These are phyloP conservation scores for Coniochaeta prunicola DNA, from an alignment of 2,329 filamentous ascomycete genomes.

Conservation along the genomic window DNA sequence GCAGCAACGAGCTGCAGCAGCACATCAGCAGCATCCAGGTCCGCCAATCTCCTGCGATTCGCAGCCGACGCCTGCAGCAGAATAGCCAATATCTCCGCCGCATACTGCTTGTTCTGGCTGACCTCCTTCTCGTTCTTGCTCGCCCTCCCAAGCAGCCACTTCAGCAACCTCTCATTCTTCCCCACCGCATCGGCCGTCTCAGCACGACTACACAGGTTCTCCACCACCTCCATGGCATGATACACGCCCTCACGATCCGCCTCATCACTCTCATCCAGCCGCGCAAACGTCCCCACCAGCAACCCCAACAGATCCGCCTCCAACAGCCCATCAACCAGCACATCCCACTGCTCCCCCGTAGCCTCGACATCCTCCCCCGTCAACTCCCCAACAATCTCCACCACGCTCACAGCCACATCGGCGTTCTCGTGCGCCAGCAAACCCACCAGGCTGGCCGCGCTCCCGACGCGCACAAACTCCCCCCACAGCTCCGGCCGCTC, in stretches of 20 bases:
- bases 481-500: conserved; percentile 80
- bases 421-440: conserved; percentile 92
- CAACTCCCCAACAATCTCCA: conserved; percentile 84
- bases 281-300: conserved; percentile 67
- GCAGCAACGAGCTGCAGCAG: conserved; percentile 76
- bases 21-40: conserved; percentile 65
- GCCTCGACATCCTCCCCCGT: conserved; percentile 89
- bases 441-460: conserved; percentile 65
- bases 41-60: conserved; percentile 57
- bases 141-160: conserved; percentile 72
- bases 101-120: conserved; percentile 90
- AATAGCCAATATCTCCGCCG: conserved; percentile 86
- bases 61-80: conserved; percentile 67
- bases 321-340: conserved; percentile 59
- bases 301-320: conserved; percentile 67
- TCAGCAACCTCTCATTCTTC: conserved; percentile 57
- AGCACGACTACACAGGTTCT: conserved; percentile 73
- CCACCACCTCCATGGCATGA: conserved; percentile 72
- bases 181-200: conserved; percentile 66
- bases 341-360: conserved; percentile 73
- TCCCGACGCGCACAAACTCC: conserved; percentile 72
- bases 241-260: conserved; percentile 82
- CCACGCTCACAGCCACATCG: conserved; percentile 86
- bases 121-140: conserved; percentile 61
- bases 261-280: conserved; percentile 67